Percentiles rank a stretch among this genome's conserved stretches.
Evolutionary conservation across 495 filamentous ascomycete genomes (phyloP).

Genomic region (Lasiosphaeris hirsuta): DNA sequence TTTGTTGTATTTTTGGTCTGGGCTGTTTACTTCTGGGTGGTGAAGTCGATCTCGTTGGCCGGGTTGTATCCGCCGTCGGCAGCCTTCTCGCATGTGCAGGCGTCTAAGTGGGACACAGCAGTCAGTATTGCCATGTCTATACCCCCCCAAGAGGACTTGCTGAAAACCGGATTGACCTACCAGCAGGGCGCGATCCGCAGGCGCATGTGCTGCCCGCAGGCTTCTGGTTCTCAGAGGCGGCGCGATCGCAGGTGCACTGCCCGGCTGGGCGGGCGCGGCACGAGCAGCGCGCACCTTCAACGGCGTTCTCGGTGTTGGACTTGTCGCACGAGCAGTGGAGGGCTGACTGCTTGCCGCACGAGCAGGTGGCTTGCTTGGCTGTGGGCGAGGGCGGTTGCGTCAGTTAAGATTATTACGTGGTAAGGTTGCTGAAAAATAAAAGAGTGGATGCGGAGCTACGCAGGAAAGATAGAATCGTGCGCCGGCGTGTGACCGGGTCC

Average conservation of each 20-base stretch:
- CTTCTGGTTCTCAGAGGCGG: slow-evolving; percentile 67
- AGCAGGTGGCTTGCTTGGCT: slow-evolving; percentile 66
- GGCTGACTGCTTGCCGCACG: slow-evolving; percentile 82
- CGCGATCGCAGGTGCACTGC: slow-evolving; percentile 77
- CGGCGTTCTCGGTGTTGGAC: slow-evolving; percentile 67
- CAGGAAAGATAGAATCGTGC: too few relatives aligned
- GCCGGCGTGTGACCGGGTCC: too few relatives aligned
- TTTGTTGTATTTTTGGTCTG: too few relatives aligned
- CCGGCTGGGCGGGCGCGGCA: slow-evolving; percentile 75
- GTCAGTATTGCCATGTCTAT: slow-evolving; percentile 5
- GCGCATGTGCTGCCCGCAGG: slow-evolving; percentile 55
- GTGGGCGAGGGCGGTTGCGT: background rate
- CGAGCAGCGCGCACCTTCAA: slow-evolving; percentile 74
- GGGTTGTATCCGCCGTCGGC: slow-evolving; percentile 45
- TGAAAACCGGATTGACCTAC: slow-evolving; percentile 42
- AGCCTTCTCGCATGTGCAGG: slow-evolving; percentile 82
- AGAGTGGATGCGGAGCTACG: background rate
- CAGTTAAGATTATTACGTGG: background rate
- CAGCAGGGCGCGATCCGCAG: slow-evolving; percentile 70
- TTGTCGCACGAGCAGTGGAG: slow-evolving; percentile 84
- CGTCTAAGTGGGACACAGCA: slow-evolving; percentile 45
- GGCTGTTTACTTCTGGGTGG: slow-evolving; percentile 52
- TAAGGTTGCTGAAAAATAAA: background rate
- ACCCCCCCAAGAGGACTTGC: background rate
- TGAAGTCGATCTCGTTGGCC: slow-evolving; percentile 76